phyloP scores from a whole-genome alignment of 78 protist species.

The Dictyostelium brefeldianum region DNA sequence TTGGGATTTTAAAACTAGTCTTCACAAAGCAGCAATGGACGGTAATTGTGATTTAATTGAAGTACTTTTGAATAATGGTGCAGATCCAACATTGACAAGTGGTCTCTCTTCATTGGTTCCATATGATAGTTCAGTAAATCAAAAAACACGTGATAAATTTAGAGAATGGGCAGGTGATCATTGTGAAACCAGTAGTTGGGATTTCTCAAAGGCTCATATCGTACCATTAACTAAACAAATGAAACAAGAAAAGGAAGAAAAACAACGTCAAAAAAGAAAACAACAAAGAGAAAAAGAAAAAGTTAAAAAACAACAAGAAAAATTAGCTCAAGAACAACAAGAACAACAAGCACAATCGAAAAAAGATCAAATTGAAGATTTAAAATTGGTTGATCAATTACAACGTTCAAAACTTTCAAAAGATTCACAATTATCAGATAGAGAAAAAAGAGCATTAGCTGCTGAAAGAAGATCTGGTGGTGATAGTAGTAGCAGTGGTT shows the following conservation, averaged over 20 bases:
- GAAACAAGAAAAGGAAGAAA: constrained; percentile 60
- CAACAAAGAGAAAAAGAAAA: constrained; percentile 61
- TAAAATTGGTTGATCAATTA: constrained; percentile 8
- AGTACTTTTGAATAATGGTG: constrained; percentile 20
- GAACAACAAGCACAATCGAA: constrained; percentile 1
- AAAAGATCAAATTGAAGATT: not conserved
- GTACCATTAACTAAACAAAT: constrained; percentile 56
- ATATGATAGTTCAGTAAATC: constrained; percentile 15
- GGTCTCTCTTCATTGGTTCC: constrained; percentile 18
- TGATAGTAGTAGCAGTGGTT: not conserved
- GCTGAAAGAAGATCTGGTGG: constrained; percentile 54
- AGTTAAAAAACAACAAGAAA: constrained; percentile 16
- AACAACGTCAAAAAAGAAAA: constrained; percentile 31
- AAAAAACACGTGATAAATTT: constrained; percentile 20
- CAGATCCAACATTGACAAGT: constrained; percentile 40
- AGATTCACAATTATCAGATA: constrained; percentile 20
- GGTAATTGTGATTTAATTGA: constrained; percentile 22
- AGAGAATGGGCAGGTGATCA: constrained; percentile 71
- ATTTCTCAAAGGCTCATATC: constrained; percentile 39
- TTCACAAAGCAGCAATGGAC: constrained; percentile 39
- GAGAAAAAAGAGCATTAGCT: constrained; percentile 47
- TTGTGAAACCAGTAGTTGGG: not conserved
- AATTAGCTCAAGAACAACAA: constrained; percentile 10
- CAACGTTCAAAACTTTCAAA: constrained; percentile 13
- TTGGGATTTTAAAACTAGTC: not conserved